Base-by-base conservation (phyloP, 306 rosid species). In the Castanea mollissima region DNA sequence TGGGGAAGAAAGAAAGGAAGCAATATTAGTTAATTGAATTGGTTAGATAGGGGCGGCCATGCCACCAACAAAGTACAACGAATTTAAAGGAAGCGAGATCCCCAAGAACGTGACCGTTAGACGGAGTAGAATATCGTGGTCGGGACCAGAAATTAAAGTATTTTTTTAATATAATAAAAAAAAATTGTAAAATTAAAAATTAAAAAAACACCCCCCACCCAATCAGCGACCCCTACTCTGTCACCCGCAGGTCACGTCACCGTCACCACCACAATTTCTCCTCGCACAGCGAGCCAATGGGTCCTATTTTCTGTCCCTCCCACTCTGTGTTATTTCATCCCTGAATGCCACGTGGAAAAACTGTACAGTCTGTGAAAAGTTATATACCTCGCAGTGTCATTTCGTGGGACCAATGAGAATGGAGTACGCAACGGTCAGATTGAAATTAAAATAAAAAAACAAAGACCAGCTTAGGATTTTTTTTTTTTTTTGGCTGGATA, bases 101-200 rank as follows among this genome's bases (percentile, higher is more conserved):
- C 27, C 59, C 71, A 76, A 84, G 76, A 63, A 79, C 52, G 78
- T 78, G 86, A 84, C 86, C 81, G 88, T 82, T 77, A 51, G 52
- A 32, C 55, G 80, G 55, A 55, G 57, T 12, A 59, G 72, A 21
- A 44, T 67, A 80, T 76, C 74, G 82, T 80, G 79, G 86, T 87
- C 82, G 86, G 88, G 89, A 87, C 88, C 89, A 32, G 81, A 83
- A 89, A 52, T 85, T 74, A 67, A 76, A 83, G 82, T 64, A 59
- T 14, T 54, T 41, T 41, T 38, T 41, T 41, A 32, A 32, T 8
- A 8, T 1, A 5, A 32, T 4, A 4, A 32, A 4, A 82, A n/a
- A 63, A 31, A 8, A 8, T 7, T 0, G 0, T 38, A 46, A 11
- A 46, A 49, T 2, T n/a, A n/a, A n/a, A n/a, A n/a, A n/a, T n/a